These are phyloP conservation scores for Gracilaria gracilis DNA, from an alignment of 23 red algal species.

Conservation along the genomic window DNA sequence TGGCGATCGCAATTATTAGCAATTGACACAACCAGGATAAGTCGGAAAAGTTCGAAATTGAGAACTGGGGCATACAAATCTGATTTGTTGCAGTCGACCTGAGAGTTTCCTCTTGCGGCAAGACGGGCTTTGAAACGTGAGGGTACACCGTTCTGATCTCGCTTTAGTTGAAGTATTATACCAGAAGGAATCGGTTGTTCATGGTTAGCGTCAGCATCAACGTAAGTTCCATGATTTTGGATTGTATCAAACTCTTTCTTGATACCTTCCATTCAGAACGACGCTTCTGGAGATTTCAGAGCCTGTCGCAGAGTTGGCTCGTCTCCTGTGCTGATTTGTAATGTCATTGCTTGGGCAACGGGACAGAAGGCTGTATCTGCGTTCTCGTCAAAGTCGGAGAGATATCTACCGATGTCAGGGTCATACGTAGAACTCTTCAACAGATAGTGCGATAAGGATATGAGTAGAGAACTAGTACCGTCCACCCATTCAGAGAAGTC, in stretches of 20 bases:
- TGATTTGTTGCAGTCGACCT: neutral
- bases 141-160: neutral
- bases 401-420: neutral
- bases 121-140: too few species aligned
- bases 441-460: neutral
- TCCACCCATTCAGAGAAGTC: neutral
- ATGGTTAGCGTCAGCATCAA: neutral
- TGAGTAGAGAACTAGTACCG: neutral
- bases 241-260: too few species aligned
- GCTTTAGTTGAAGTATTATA: conserved; percentile 24
- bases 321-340: neutral
- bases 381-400: neutral
- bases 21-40: neutral
- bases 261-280: too few species aligned
- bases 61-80: conserved; percentile 9
- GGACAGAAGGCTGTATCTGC: neutral
- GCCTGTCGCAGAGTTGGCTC: conserved; percentile 13
- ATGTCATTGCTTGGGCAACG: neutral
- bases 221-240: neutral
- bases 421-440: conserved; percentile 1
- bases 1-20: neutral
- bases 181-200: conserved; percentile 7
- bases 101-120: conserved; percentile 41
- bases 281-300: neutral
- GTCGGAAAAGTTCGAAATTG: conserved; percentile 8